Base-by-base conservation (phyloP, 495 filamentous ascomycete species). In the Geoglossum glabrum region DNA sequence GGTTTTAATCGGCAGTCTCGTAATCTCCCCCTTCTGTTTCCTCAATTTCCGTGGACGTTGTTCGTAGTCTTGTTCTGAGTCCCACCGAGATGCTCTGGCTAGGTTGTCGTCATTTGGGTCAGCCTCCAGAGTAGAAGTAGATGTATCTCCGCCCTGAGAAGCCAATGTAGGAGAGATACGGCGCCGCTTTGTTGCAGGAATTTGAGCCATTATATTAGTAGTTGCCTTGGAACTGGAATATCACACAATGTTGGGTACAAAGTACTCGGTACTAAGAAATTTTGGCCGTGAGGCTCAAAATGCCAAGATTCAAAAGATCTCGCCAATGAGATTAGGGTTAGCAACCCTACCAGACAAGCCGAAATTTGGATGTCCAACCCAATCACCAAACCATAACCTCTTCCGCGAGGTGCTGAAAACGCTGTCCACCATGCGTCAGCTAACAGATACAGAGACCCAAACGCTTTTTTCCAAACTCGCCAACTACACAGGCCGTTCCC, bases 51-150 rank as follows among this genome's bases (percentile, higher is more conserved):
- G 76, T 27, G 84, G 82, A 61, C 77, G 79, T 43, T 76, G 76
- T 69, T 95, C 90, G 74, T 97, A 98, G 64, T 83, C 80, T 62
- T 96, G 84, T 69, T 98, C 92, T 50, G 94, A 75, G 66, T 94
- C 78, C 92, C 92, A 96, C 66, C 76, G 70, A 40, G 73, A 68
- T 56, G 72, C 75, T 55, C 67, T 67, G 59, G 58, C 63, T 30
- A 52, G 25, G 15, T 52, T 28, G 10, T 52, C 49, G 26, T 52
- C 49, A 21, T 61, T 64, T 56, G 66, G 56, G 59, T 66, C 43
- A 50, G 52, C 51, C 62, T 59, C 62, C 46, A 59, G 50, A 30
- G 71, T 64, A 27, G 66, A 64, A 58, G 63, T 59, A 15, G 71
- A 70, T 0, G 67, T 65, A 45, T 71, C 64, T 17, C 68, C 65